Base-by-base conservation (phyloP, 306 rosid genomes). In the Fragaria nilgerrensis region DNA sequence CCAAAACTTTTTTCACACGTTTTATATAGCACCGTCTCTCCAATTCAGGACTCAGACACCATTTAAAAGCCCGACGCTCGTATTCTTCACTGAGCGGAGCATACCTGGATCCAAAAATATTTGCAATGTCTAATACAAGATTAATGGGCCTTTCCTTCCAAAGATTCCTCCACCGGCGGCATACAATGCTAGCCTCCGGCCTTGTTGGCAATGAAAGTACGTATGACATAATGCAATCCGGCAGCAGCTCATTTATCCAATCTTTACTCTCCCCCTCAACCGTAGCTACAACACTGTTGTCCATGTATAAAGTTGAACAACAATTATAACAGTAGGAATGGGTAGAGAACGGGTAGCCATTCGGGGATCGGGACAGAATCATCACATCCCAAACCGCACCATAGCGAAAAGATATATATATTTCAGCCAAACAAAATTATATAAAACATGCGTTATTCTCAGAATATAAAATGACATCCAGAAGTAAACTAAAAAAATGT, bases 31-130 rank as follows among this genome's bases (percentile, higher is more conserved):
- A 50, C 56, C 1, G 9, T 50, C 22, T 16, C 8, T 50, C 29
- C 0, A 5, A 10, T 4, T 9, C 2, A 1, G 7, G 1, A 2
- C 0, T 48, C 16, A 0, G 14, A 48, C 1, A 64, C 0, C 29
- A 27, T 1, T 1, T 27, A 27, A 27, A 27, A 27, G 29, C 29
- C 29, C 29, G 29, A 27, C 1, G 29, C 29, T 15, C 4, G 34
- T 7, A 20, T 6, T 4, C 1, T 16, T 16, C 23, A 9, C 25
- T 1, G 3, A 59, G 16, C 0, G 7, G 34, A 22, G 65, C 65
- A 59, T 65, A 15, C n/a, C 2, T 3, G 7, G 10, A 1, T 25
- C 74, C 74, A 7, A 23, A 69, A 25, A 44, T 27, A 20, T 69
- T 69, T 47, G 7, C 8, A 69, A 69, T 45, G 23, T 45, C 37